These are phyloP conservation scores for Kwoniella newhampshirensis DNA, from an alignment of 768 basidiomycete species.

Conservation along the genomic window DNA sequence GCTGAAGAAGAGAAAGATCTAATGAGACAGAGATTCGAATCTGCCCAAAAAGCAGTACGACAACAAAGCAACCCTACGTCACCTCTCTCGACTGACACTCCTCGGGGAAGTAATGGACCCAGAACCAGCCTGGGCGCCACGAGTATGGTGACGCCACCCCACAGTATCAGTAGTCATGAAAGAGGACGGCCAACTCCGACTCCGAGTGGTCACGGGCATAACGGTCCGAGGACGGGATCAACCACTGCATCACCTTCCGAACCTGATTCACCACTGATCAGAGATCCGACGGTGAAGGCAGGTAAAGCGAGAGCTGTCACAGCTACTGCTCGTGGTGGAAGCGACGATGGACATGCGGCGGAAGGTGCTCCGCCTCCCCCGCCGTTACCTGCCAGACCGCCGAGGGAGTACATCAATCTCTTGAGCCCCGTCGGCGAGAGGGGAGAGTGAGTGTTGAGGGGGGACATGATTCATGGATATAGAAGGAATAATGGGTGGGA, in stretches of 20 bases:
- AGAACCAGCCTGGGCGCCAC: conserved; percentile 6
- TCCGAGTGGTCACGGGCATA: not conserved
- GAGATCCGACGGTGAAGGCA: conserved; percentile 23
- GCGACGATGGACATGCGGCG: not conserved
- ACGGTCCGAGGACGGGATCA: not conserved
- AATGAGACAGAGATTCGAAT: conserved; percentile 43
- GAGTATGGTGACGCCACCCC: too few species aligned
- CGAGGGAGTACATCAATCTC: conserved; percentile 46
- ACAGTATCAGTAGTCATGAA: too few species aligned
- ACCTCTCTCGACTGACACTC: not conserved
- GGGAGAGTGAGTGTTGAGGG: too few species aligned
- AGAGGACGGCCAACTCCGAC: too few species aligned
- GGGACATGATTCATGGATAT: too few species aligned
- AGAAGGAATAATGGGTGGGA: too few species aligned
- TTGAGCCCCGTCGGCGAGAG: conserved; percentile 31
- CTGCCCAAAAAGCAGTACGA: conserved; percentile 26
- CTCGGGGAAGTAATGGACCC: not conserved
- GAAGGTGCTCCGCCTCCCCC: conserved; percentile 32
- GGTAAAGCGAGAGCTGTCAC: conserved; percentile 16
- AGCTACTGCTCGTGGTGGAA: too few species aligned
- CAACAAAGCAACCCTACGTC: not conserved
- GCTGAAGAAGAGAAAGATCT: conserved; percentile 49
- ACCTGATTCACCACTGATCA: conserved; percentile 13
- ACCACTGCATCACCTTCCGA: not conserved
- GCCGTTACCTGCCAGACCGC: conserved; percentile 45